A percentile compares a stretch with the other conserved stretches of the same genome.
Conservation (phyloP, 192 early-diverging fungal species). For the Coemansia sp. region DNA sequence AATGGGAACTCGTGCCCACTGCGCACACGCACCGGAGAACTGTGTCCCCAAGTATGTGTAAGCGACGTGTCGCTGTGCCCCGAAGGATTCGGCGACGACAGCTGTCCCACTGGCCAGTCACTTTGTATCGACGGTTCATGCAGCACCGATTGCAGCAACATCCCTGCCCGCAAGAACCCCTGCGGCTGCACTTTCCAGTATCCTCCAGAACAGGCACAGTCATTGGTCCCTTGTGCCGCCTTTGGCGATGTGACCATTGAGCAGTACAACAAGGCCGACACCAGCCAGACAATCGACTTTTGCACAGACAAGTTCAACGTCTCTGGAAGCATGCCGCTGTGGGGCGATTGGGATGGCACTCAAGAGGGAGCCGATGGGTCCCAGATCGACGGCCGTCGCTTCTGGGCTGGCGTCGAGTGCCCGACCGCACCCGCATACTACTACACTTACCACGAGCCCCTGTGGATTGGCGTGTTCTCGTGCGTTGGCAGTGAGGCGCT, state of each 20-base stretch:
- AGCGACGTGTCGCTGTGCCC: constrained; percentile 51
- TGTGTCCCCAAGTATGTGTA: constrained; percentile 61
- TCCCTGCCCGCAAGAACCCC: constrained; percentile 34
- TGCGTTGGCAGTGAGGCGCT: constrained; percentile 36
- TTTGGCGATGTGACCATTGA: constrained; percentile 51
- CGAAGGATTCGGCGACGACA: constrained; percentile 22
- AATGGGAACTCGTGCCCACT: constrained; percentile 55
- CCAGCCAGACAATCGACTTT: constrained; percentile 22
- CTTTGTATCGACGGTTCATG: constrained; percentile 60
- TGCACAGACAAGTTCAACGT: constrained; percentile 42
- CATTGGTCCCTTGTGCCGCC: constrained; percentile 38
- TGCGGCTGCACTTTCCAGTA: constrained; percentile 52
- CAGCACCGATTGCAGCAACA: constrained; percentile 40
- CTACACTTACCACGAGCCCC: constrained; percentile 43
- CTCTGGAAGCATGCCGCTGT: constrained; percentile 22
- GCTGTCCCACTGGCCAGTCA: constrained; percentile 46
- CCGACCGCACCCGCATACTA: constrained; percentile 36
- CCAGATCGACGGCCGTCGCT: constrained; percentile 10
- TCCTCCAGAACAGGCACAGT: constrained; percentile 20
- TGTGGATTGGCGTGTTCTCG: constrained; percentile 53
- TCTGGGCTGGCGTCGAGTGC: constrained; percentile 53
- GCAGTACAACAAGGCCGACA: constrained; percentile 36
- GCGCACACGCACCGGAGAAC: constrained; percentile 38
- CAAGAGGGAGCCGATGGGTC: constrained; percentile 17
- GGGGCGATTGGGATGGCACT: constrained; percentile 36